Evolutionary conservation across 495 filamentous ascomycete species (phyloP).

Genomic region (Penicillium silybi): DNA sequence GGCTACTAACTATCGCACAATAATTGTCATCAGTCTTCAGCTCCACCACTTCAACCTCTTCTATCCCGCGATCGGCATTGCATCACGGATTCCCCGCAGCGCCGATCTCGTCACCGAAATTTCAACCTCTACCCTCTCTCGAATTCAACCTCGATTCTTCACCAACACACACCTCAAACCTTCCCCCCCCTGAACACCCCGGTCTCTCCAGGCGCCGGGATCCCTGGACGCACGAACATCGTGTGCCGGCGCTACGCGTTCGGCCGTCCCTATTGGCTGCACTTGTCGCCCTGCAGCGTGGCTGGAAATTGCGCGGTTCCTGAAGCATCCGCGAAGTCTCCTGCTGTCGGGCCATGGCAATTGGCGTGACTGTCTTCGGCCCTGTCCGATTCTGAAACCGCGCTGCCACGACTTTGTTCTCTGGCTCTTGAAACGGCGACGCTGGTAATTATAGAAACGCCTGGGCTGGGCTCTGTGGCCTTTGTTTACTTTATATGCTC

Average conservation of each 20-base stretch:
- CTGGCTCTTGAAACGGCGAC: constrained; percentile 23
- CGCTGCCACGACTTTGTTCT: constrained; percentile 14
- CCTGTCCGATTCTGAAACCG: constrained; percentile 20
- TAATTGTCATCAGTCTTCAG: neutral
- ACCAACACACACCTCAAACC: neutral
- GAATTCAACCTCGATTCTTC: neutral
- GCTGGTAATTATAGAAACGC: constrained; percentile 25
- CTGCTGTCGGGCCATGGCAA: constrained; percentile 14
- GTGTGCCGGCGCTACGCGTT: constrained; percentile 20
- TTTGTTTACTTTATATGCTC: constrained; percentile 5
- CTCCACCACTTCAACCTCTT: constrained; percentile 7
- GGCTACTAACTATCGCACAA: neutral
- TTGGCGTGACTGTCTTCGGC: constrained; percentile 6
- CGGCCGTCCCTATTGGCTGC: constrained; percentile 15
- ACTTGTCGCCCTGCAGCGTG: constrained; percentile 19
- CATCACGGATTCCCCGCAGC: constrained; percentile 18
- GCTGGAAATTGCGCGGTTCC: constrained; percentile 25
- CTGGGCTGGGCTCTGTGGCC: constrained; percentile 12
- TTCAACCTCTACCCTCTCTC: neutral
- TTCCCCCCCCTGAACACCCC: neutral
- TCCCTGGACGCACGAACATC: constrained; percentile 14
- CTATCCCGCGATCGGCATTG: constrained; percentile 17
- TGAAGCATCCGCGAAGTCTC: constrained; percentile 20
- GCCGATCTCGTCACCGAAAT: constrained; percentile 21
- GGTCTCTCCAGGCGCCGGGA: constrained; percentile 18